Conservation (phyloP, 805 yeast species). For the Blastobotrys peoriensis region DNA sequence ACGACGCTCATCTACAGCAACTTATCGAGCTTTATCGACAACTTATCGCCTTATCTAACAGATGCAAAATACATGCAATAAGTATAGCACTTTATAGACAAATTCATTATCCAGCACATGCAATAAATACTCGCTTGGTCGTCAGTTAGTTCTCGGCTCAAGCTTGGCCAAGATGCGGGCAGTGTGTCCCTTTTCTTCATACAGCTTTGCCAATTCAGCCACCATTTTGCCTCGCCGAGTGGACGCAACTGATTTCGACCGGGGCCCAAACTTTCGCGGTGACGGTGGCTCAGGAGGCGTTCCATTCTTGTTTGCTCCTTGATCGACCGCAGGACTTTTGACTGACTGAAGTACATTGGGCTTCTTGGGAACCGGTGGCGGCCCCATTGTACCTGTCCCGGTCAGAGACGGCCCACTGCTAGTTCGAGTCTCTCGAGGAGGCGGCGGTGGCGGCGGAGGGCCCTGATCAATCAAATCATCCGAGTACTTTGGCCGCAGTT, state of each 20-base stretch:
- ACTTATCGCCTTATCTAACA: too few species aligned
- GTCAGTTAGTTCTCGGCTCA: too few species aligned
- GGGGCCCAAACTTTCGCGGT: slow-evolving; percentile 21
- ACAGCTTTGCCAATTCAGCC: slow-evolving; percentile 54
- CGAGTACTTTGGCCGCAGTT: slow-evolving; percentile 2
- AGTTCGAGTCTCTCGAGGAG: slow-evolving; percentile 1
- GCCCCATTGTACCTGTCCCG: not conserved
- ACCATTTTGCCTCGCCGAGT: slow-evolving; percentile 52
- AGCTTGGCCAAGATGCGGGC: slow-evolving; percentile 20
- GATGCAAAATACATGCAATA: too few species aligned
- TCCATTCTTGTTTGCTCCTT: not conserved
- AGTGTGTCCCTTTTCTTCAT: slow-evolving; percentile 46
- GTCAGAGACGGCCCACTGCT: not conserved
- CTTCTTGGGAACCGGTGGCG: slow-evolving; percentile 8
- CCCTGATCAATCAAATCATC: slow-evolving; percentile 11
- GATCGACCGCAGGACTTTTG: not conserved
- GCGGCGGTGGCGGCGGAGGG: slow-evolving; percentile 6
- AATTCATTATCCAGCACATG: too few species aligned
- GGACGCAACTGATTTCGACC: slow-evolving; percentile 25
- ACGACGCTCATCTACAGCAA: too few species aligned
- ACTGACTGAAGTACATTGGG: slow-evolving; percentile 1
- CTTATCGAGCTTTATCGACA: too few species aligned
- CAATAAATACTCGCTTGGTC: too few species aligned
- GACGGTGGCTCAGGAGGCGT: slow-evolving; percentile 10
- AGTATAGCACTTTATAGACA: too few species aligned